Evolutionary conservation across 1,139 yeast species (phyloP), one percentile per base, ranked within the genome.

Genomic region (Magnusiomyces tetraspermus): DNA sequence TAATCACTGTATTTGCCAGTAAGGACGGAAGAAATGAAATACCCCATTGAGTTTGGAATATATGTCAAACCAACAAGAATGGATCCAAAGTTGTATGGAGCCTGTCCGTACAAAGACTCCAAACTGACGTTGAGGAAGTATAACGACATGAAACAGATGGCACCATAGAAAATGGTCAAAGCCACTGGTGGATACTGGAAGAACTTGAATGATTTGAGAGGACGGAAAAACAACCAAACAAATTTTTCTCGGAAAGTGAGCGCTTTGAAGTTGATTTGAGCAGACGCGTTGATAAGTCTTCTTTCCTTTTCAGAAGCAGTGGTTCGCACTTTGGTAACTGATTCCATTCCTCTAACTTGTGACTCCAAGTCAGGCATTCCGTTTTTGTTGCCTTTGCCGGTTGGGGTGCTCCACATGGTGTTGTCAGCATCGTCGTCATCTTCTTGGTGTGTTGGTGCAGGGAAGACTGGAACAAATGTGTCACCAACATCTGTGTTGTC

Each of bases 1-100:
- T 69, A 65, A 66, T 88, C 96, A 54, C 82, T 82, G 85, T 92
- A 87, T 57, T 76, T 75, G 1, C 96, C 96, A 30, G 95, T 94
- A 55, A 78, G 70, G 17, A 86, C 67, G 1, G 92, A 82, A 0
- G 94, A 92, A 47, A 83, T 60, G 38, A 87, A 69, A 62, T 87
- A 87, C 0, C 92, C 81, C 19, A 85, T 77, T 0, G 95, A 85
- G 65, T 87, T 86, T 41, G 96, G 96, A 42, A 88, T 80, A 68
- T 86, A 88, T 57, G 85, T 74, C 42, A 88, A 71, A 46, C 96
- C 96, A 51, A 83, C 76, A 54, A 83, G 76, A 51, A 85, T 69
- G 1, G 85, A 68, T 41, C 73, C 71, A 71, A 84, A 87, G 59
- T 80, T 76, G 67, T 88, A 88, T 2, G 96, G 96, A 0, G 70